Base-by-base conservation (phyloP, 371 early-diverging fungal species). In the Syncephalis plumigaleata region DNA sequence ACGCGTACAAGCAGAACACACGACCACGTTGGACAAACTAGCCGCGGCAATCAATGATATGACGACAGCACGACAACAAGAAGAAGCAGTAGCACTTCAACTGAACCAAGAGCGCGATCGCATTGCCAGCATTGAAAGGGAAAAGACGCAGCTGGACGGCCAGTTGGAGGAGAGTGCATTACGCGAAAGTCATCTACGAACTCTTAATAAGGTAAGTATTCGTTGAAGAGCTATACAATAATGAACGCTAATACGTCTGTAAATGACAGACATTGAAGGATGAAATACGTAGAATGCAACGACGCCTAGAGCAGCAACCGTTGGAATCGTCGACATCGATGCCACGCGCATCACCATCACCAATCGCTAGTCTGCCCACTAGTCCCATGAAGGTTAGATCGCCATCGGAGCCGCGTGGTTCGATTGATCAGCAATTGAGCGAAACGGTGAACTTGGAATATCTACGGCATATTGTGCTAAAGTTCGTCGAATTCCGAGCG, bases 371-470 rank as follows among this genome's bases (percentile, higher is more conserved):
- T 40, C 9, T 45, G 21, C 18, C 46, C 37, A 40, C 50, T 7
- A 25, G 38, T 39, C 42, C 47, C 21, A 15, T 38, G 40, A 31
- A 31, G 11, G 31, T 31, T 7, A 4, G 31, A 7, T 31, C 31
- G 11, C 31, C 31, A 31, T 31, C 31, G 11, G 31, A 31, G 11
- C 31, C 31, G 11, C 31, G 31, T 31, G 31, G 31, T 11, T 22
- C 17, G 18, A 9, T 39, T 26, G 48, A 51, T 17, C 60, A 66
- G 24, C 65, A 64, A 18, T 50, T 59, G 4, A 55, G 47, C 0
- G 77, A 73, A 25, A 68, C 63, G 46, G 58, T 81, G 39, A 83
- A 84, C 48, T 52, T 83, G n/a, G 89, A 91, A 56, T 92, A 92
- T 51, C 57, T 91, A 46, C 75, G 81, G 52, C 77, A 84, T 48